Conservation (phyloP, 345 rosid species). For the Ceriops decandra region DNA sequence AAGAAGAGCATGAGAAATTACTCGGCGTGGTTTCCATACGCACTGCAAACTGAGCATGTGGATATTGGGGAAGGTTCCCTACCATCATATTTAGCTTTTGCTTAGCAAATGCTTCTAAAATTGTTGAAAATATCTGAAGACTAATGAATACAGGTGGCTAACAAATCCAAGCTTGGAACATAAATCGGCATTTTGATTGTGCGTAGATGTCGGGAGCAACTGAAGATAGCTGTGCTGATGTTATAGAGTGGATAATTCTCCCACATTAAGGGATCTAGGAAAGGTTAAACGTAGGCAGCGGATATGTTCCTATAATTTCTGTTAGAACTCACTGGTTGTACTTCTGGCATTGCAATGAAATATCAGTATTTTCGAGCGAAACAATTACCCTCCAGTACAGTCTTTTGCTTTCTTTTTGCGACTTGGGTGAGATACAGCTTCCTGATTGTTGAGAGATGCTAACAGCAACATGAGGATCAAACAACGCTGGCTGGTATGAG, state of each 20-base stretch:
- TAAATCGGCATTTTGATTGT: slow-evolving; percentile 14
- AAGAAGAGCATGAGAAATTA: slow-evolving; percentile 84
- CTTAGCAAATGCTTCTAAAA: slow-evolving; percentile 7
- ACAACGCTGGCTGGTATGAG: slow-evolving; percentile 23
- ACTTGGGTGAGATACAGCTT: not conserved
- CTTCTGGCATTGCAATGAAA: slow-evolving; percentile 18
- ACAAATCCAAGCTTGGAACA: slow-evolving; percentile 14
- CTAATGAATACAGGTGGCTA: slow-evolving; percentile 13
- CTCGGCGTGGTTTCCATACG: slow-evolving; percentile 64
- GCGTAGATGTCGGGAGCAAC: slow-evolving; percentile 29
- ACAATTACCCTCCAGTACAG: not conserved
- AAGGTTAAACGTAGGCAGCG: not conserved
- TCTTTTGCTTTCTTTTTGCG: not conserved
- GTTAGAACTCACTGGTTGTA: not conserved
- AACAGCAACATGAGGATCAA: not conserved
- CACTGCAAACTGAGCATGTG: slow-evolving; percentile 48
- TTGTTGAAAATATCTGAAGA: slow-evolving; percentile 14
- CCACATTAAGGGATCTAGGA: no score
- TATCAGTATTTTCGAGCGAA: not conserved
- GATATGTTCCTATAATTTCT: slow-evolving; percentile 16
- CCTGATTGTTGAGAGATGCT: not conserved
- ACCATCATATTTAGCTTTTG: not conserved
- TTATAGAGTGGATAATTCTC: not conserved
- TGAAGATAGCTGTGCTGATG: slow-evolving; percentile 52
- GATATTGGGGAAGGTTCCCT: slow-evolving; percentile 3